Evolutionary conservation across 1,284 basidiomycete genomes (phyloP).

Genomic region (Puccinia polysora): DNA sequence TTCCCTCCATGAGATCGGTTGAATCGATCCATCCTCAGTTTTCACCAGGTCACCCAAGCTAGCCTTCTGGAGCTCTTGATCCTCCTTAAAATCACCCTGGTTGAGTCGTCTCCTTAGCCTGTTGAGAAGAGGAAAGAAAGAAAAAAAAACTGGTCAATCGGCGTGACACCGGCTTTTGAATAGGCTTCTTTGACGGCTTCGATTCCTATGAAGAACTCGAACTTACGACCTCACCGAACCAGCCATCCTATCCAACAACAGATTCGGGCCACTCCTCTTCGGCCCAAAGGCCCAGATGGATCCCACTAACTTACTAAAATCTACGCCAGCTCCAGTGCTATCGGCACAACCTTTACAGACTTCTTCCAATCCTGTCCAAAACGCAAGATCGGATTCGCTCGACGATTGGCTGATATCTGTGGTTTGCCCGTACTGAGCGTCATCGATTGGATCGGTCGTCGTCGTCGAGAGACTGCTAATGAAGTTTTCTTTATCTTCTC

Average conservation of each 20-base stretch:
- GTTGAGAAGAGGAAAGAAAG: constrained; percentile 31
- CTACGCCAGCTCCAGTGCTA: constrained; percentile 67
- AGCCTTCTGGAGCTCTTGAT: not conserved
- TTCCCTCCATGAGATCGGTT: constrained; percentile 55
- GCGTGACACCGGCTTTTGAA: too few relatives aligned
- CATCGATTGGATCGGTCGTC: constrained; percentile 27
- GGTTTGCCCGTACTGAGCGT: constrained; percentile 45
- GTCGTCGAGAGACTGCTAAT: not conserved
- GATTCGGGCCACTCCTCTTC: constrained; percentile 74
- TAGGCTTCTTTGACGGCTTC: not conserved
- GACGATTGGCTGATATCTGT: constrained; percentile 48
- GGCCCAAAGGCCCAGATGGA: constrained; percentile 89
- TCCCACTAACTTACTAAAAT: constrained; percentile 72
- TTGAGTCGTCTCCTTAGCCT: constrained; percentile 4
- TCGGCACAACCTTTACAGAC: constrained; percentile 74
- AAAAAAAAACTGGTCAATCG: too few relatives aligned
- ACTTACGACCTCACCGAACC: constrained; percentile 53
- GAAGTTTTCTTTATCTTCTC: constrained; percentile 45
- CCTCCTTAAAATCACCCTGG: not conserved
- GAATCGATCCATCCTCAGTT: not conserved
- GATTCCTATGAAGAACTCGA: constrained; percentile 44
- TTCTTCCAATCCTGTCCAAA: constrained; percentile 65
- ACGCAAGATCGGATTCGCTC: constrained; percentile 54
- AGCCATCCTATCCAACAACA: constrained; percentile 66
- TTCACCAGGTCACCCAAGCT: not conserved